These are phyloP conservation scores for Alternaria brassicae DNA, from an alignment of 2,329 filamentous ascomycete genomes.

Conservation along the genomic window DNA sequence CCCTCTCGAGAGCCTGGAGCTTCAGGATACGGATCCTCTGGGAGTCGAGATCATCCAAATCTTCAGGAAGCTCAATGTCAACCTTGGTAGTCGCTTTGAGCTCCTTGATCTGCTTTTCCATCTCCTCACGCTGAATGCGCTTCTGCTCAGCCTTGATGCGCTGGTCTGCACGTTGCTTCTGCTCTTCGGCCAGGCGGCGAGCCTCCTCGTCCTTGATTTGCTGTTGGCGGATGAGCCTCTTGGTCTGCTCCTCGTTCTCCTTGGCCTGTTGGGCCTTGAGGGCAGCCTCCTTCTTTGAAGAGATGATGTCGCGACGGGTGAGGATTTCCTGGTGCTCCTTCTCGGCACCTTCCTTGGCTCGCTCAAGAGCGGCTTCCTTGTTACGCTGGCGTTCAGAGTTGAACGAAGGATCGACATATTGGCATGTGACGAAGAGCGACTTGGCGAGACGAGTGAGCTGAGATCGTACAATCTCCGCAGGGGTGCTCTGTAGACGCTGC, in stretches of 20 bases:
- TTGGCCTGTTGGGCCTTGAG: constrained; percentile 85
- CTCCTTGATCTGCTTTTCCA: constrained; percentile 90
- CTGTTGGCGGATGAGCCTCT: constrained; percentile 85
- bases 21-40: constrained; percentile 87
- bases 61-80: constrained; percentile 80
- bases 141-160: constrained; percentile 69
- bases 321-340: constrained; percentile 88
- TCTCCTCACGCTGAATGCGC: constrained; percentile 58
- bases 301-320: constrained; percentile 85
- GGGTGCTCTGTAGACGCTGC: constrained; percentile 95
- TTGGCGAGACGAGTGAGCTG: constrained; percentile 92
- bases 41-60: constrained; percentile 71
- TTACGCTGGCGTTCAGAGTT: constrained; percentile 81
- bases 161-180: constrained; percentile 88
- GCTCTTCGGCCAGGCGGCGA: constrained; percentile 87
- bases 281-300: constrained; percentile 97
- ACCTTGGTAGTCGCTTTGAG: constrained; percentile 90
- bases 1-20: constrained; percentile 92
- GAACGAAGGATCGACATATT: constrained; percentile 92
- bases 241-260: constrained; percentile 90
- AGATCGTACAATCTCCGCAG: constrained; percentile 94
- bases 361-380: constrained; percentile 78
- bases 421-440: constrained; percentile 89
- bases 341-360: constrained; percentile 86
- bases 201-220: constrained; percentile 90